Evolutionary conservation across 352 stramenopile species (phyloP).

Genomic region (Phytophthora ohioensis): DNA sequence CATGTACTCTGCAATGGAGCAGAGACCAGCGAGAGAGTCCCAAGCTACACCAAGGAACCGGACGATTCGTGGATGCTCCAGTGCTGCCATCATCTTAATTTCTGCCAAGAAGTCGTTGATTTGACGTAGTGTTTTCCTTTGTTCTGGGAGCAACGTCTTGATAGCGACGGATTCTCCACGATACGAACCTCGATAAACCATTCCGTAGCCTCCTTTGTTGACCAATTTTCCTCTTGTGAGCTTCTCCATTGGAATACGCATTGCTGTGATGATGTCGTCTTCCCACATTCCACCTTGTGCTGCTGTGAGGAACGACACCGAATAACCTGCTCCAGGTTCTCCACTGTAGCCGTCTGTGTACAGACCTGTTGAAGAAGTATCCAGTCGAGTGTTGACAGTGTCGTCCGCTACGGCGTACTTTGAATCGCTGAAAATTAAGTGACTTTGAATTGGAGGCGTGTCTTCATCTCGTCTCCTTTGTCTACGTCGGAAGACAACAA

Average conservation of each 20-base stretch:
- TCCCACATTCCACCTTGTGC: constrained; percentile 37
- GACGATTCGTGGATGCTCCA: constrained; percentile 57
- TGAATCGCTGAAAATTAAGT: constrained; percentile 17
- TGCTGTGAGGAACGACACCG: constrained; percentile 22
- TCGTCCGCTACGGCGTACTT: constrained; percentile 22
- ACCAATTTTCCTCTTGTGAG: constrained; percentile 30
- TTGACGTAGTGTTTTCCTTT: constrained; percentile 38
- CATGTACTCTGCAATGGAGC: constrained; percentile 55
- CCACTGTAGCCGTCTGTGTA: constrained; percentile 20
- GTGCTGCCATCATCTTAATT: constrained; percentile 52
- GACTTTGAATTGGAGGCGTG: constrained; percentile 13
- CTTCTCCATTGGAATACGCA: constrained; percentile 48
- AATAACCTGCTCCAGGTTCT: constrained; percentile 12
- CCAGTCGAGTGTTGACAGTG: constrained; percentile 31
- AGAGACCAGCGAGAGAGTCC: constrained; percentile 56
- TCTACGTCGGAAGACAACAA: constrained; percentile 12
- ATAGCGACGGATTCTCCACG: constrained; percentile 51
- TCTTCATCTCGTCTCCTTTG: constrained; percentile 10
- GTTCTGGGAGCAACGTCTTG: constrained; percentile 53
- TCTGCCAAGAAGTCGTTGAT: constrained; percentile 57
- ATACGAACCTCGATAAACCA: constrained; percentile 57
- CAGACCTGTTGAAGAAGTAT: constrained; percentile 36
- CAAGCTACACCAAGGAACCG: constrained; percentile 58
- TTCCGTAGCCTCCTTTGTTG: constrained; percentile 52
- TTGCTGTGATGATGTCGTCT: constrained; percentile 47